Percentiles rank a stretch among this genome's conserved stretches.
phyloP scores from a whole-genome alignment of 495 filamentous ascomycete species.

The Xylaria grammica region DNA sequence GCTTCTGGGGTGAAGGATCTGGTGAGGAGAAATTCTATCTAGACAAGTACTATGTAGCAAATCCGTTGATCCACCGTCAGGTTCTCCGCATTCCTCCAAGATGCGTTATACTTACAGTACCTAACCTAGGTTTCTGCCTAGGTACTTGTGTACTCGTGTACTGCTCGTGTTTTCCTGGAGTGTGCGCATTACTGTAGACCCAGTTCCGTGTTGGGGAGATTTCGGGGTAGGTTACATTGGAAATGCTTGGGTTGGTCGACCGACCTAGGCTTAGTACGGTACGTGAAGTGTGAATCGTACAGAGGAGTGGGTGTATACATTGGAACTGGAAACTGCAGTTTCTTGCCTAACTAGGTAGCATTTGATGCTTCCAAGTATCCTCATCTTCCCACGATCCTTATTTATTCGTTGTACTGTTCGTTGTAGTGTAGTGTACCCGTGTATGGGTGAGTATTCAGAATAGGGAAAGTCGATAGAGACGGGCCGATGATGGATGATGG shows the following conservation, averaged over 20 bases:
- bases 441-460: conserved; percentile 3
- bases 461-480: conserved; percentile 16
- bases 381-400: neutral
- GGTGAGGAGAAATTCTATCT: no score
- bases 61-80: neutral
- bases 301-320: no score
- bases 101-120: no score
- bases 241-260: neutral
- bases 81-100: neutral
- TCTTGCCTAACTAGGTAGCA: neutral
- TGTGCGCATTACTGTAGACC: no score
- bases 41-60: neutral
- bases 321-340: no score
- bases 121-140: no score
- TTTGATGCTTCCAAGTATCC: conserved; percentile 9
- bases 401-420: neutral
- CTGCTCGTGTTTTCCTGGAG: no score
- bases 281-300: no score
- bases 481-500: conserved; percentile 14
- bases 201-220: neutral
- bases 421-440: neutral
- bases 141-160: no score
- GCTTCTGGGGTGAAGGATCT: no score
- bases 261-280: neutral
- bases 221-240: neutral